These are phyloP conservation scores for Cyclaneusma minus DNA, from an alignment of 2,329 filamentous ascomycete species.

Conservation along the genomic window DNA sequence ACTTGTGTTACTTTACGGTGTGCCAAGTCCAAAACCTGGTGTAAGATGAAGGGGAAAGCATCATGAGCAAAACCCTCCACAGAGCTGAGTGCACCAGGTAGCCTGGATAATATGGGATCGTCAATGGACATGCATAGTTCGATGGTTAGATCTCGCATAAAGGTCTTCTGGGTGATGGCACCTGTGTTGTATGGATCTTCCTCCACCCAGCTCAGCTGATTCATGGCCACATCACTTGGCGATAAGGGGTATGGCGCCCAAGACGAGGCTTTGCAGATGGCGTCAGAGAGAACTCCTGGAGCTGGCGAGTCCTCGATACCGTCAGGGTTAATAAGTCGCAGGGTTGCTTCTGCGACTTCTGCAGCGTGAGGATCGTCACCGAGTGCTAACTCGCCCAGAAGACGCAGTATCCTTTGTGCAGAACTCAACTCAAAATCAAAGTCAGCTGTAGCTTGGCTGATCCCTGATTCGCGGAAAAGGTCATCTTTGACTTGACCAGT, in stretches of 20 bases:
- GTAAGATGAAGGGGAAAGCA: constrained; percentile 70
- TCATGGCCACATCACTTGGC: constrained; percentile 33
- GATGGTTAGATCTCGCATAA: constrained; percentile 21
- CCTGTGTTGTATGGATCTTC: constrained; percentile 13
- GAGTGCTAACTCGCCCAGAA: constrained; percentile 46
- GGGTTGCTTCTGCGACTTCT: constrained; percentile 43
- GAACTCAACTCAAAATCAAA: constrained; percentile 41
- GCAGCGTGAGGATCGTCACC: constrained; percentile 37
- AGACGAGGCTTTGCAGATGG: constrained; percentile 27
- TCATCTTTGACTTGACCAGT: constrained; percentile 51
- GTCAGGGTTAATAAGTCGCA: constrained; percentile 28
- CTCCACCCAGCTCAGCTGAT: constrained; percentile 15
- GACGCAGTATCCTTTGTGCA: constrained; percentile 41
- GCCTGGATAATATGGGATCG: too few relatives aligned
- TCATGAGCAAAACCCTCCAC: constrained; percentile 57
- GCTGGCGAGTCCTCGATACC: too few relatives aligned
- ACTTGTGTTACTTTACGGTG: too few relatives aligned
- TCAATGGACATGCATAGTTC: too few relatives aligned
- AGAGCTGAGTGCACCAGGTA: too few relatives aligned
- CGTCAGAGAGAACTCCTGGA: too few relatives aligned
- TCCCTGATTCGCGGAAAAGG: constrained; percentile 33
- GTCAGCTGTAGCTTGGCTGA: constrained; percentile 8
- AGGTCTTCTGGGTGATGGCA: constrained; percentile 8
- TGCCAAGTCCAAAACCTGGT: constrained; percentile 59
- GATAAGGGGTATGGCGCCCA: constrained; percentile 41